Conservation (phyloP, 306 rosid species). For the Ormosia emarginata region DNA sequence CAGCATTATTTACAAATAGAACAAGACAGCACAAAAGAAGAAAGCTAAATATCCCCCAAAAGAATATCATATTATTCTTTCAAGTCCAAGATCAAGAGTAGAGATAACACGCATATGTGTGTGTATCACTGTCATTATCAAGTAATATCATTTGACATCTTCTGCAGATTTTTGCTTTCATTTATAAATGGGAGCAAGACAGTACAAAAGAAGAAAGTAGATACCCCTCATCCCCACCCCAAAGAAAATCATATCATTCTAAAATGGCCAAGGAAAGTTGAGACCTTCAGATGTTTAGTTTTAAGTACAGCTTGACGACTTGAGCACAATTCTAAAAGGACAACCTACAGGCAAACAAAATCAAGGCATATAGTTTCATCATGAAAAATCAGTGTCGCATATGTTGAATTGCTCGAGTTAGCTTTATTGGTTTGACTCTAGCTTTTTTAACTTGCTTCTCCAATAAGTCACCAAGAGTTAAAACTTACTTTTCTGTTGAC, state of each 20-base stretch:
- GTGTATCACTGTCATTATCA: too few relatives aligned
- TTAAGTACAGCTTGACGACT: slow-evolving; percentile 45
- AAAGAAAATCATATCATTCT: not conserved
- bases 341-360: slow-evolving; percentile 44
- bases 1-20: too few relatives aligned
- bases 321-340: slow-evolving; percentile 58
- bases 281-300: slow-evolving; percentile 48
- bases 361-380: not conserved
- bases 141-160: too few relatives aligned
- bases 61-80: too few relatives aligned
- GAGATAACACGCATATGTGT: too few relatives aligned
- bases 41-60: too few relatives aligned
- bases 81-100: too few relatives aligned
- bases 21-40: too few relatives aligned
- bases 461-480: not conserved
- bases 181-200: too few relatives aligned
- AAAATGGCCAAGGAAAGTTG: not conserved
- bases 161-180: too few relatives aligned
- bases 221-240: too few relatives aligned
- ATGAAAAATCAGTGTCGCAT: not conserved
- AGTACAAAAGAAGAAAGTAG: too few relatives aligned
- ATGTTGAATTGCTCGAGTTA: not conserved
- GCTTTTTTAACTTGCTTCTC: not conserved
- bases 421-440: not conserved
- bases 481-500: not conserved